Evolutionary conservation across 164 flowering plant species (phyloP).

Genomic region (Aristolochia californica): DNA sequence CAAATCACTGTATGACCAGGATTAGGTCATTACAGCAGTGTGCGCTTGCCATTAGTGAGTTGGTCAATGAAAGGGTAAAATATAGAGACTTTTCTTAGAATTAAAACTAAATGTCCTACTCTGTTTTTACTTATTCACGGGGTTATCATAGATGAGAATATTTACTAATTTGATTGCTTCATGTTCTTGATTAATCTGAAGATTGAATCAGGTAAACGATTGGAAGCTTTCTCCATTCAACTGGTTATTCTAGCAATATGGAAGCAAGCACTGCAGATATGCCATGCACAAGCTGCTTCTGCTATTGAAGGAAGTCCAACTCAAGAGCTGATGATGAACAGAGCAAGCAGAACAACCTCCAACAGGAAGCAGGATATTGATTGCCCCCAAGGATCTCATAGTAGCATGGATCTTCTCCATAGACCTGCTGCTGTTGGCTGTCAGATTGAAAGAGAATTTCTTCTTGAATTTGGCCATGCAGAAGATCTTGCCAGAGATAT

Average conservation of each 20-base stretch:
- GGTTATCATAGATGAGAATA: not conserved
- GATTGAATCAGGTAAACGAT: conserved; percentile 35
- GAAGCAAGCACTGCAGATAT: conserved; percentile 93
- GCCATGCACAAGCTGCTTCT: conserved; percentile 85
- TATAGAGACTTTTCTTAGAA: not conserved
- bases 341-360: conserved; percentile 28
- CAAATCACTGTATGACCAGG: conserved; percentile 53
- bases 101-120: no score
- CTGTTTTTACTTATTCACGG: no score
- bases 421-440: conserved; percentile 46
- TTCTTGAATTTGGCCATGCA: conserved; percentile 74
- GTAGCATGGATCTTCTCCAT: conserved; percentile 17
- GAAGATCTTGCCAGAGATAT: conserved; percentile 68
- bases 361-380: conserved; percentile 19
- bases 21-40: conserved; percentile 68
- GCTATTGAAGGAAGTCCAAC: conserved; percentile 72
- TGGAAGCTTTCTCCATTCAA: conserved; percentile 94
- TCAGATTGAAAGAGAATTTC: conserved; percentile 69
- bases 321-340: conserved; percentile 35
- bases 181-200: not conserved
- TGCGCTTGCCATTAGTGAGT: conserved; percentile 71
- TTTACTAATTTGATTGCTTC: no score
- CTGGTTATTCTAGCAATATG: conserved; percentile 89
- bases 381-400: conserved; percentile 25
- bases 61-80: conserved; percentile 73